These are phyloP conservation scores for Aegilops sharonensis DNA, from an alignment of 176 grass and related monocot genomes.

Conservation along the genomic window DNA sequence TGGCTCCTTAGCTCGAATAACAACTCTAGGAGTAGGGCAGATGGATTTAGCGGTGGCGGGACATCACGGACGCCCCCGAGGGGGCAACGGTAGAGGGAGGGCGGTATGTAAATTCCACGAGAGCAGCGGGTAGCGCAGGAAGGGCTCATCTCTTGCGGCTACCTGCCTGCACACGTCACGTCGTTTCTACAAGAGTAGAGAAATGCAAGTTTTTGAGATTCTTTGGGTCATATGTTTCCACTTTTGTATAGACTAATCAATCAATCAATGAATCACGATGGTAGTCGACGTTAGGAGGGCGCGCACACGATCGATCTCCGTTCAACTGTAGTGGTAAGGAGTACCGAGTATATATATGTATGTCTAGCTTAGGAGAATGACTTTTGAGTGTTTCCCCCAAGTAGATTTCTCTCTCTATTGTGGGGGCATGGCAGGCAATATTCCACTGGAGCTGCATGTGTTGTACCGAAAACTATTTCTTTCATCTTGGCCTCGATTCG, in stretches of 20 bases:
- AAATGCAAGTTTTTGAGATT: constrained; percentile 30
- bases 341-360: constrained; percentile 28
- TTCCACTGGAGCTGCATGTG: constrained; percentile 30
- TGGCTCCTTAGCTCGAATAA: constrained; percentile 54
- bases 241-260: constrained; percentile 70
- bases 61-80: constrained; percentile 47
- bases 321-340: constrained; percentile 34
- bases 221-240: constrained; percentile 34
- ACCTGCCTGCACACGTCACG: constrained; percentile 53
- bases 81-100: constrained; percentile 45
- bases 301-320: constrained; percentile 31
- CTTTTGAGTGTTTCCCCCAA: not conserved
- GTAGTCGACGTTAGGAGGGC: constrained; percentile 34
- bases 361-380: constrained; percentile 39
- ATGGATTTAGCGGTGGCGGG: constrained; percentile 42
- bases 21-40: constrained; percentile 40
- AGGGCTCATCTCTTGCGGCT: constrained; percentile 77
- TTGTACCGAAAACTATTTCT: constrained; percentile 11
- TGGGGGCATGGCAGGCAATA: not conserved
- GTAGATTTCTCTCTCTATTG: constrained; percentile 26
- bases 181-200: constrained; percentile 29
- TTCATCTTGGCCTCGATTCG: not conserved
- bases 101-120: constrained; percentile 83
- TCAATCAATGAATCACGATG: constrained; percentile 15
- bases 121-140: constrained; percentile 57